These are phyloP conservation scores for Collybiopsis luxurians DNA, from an alignment of 768 basidiomycete genomes.

Conservation along the genomic window DNA sequence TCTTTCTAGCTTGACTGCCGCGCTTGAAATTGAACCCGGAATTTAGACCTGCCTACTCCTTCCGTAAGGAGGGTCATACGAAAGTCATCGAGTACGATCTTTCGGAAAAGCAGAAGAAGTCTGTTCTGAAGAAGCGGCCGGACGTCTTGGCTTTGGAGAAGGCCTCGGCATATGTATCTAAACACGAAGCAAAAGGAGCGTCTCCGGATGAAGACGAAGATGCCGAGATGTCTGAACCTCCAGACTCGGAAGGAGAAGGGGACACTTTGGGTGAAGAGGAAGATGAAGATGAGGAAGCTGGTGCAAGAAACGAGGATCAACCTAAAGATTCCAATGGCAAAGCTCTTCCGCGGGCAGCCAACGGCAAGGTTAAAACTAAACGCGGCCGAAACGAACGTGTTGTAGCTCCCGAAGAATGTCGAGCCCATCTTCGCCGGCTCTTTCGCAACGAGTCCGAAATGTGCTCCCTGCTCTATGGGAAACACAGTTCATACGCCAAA, in stretches of 20 bases:
- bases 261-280: conserved; percentile 26
- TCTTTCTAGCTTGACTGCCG: conserved; percentile 18
- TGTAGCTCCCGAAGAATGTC: conserved; percentile 87
- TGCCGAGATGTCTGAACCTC: conserved; percentile 44
- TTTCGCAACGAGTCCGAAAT: conserved; percentile 82
- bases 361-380: conserved; percentile 70
- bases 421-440: conserved; percentile 86
- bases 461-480: conserved; percentile 86
- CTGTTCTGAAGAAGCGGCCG: conserved; percentile 60
- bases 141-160: conserved; percentile 67
- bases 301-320: conserved; percentile 45
- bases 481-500: conserved; percentile 82
- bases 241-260: conserved; percentile 44
- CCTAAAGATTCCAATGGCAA: conserved; percentile 31
- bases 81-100: conserved; percentile 96
- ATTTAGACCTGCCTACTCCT: conserved; percentile 73
- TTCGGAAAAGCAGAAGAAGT: conserved; percentile 70
- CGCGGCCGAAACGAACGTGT: conserved; percentile 90
- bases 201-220: conserved; percentile 33
- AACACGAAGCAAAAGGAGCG: conserved; percentile 20
- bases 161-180: conserved; percentile 23
- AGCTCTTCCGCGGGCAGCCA: conserved; percentile 63
- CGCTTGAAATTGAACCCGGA: conserved; percentile 3
- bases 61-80: conserved; percentile 90
- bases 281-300: conserved; percentile 44